Evolutionary conservation across 768 basidiomycete species (phyloP).

Genomic region (Sutorius australiensis): DNA sequence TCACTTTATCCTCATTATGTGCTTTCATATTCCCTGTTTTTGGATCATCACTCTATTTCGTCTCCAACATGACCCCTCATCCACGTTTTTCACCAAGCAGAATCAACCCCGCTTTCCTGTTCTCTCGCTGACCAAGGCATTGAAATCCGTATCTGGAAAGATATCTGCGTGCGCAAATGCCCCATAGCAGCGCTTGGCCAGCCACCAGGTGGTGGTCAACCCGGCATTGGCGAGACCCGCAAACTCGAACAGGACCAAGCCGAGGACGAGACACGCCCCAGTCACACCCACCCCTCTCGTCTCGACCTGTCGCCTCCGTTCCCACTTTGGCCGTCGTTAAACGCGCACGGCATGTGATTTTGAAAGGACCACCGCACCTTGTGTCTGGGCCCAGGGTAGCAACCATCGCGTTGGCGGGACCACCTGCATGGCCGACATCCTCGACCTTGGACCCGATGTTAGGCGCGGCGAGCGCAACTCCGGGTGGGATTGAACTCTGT

Average conservation of each 20-base stretch:
- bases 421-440: conserved; percentile 33
- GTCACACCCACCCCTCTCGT: not conserved
- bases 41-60: no score
- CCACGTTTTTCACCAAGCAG: no score
- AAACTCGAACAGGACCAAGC: no score
- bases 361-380: conserved; percentile 20
- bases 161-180: no score
- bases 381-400: conserved; percentile 15
- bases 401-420: conserved; percentile 26
- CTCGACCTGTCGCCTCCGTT: conserved; percentile 5
- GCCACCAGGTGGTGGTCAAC: conserved; percentile 14
- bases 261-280: conserved; percentile 22
- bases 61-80: no score
- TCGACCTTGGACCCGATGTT: conserved; percentile 31
- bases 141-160: no score
- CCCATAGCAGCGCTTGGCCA: conserved; percentile 28
- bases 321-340: conserved; percentile 14
- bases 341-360: conserved; percentile 28
- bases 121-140: no score
- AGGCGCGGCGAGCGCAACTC: conserved; percentile 30
- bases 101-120: no score
- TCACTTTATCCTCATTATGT: no score
- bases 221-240: conserved; percentile 8
- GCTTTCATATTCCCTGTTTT: no score
- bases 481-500: conserved; percentile 32